Percentiles rank a stretch among this genome's conserved stretches.
These are phyloP conservation scores for Trichoderma harzianum DNA, from an alignment of 2,329 filamentous ascomycete species.

Conservation along the genomic window DNA sequence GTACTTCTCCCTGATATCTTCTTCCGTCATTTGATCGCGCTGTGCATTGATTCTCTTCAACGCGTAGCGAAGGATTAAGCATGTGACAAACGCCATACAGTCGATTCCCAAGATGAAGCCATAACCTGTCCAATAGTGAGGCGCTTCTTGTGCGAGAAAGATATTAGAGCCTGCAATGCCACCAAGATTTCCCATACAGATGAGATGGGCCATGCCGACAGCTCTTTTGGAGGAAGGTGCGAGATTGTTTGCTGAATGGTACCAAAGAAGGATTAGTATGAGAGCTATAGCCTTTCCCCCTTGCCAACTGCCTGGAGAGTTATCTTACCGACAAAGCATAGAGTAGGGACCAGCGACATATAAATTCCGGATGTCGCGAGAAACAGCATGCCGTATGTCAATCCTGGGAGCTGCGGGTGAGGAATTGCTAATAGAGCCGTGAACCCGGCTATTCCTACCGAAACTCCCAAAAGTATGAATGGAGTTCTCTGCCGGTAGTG, in stretches of 20 bases:
- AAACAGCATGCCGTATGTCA: not conserved
- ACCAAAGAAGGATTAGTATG: not conserved
- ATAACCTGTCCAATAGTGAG: constrained; percentile 2
- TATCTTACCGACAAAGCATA: not conserved
- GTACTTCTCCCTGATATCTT: no score
- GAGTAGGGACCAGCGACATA: not conserved
- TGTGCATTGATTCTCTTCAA: no score
- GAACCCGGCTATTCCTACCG: not conserved
- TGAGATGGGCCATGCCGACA: not conserved
- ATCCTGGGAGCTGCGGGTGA: not conserved
- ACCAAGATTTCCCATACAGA: not conserved
- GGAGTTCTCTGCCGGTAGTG: not conserved
- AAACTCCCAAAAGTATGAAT: not conserved
- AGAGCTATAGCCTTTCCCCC: not conserved
- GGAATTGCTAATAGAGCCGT: not conserved
- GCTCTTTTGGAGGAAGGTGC: not conserved
- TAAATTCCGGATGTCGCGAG: not conserved
- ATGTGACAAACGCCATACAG: no score
- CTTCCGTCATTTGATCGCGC: no score
- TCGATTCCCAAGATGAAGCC: not conserved
- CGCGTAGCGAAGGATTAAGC: no score
- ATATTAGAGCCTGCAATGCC: not conserved
- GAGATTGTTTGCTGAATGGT: not conserved
- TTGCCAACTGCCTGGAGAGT: not conserved
- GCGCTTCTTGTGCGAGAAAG: not conserved